These are phyloP conservation scores for Kodamaea suecica DNA, from an alignment of 1,139 yeast genomes.

Conservation along the genomic window DNA sequence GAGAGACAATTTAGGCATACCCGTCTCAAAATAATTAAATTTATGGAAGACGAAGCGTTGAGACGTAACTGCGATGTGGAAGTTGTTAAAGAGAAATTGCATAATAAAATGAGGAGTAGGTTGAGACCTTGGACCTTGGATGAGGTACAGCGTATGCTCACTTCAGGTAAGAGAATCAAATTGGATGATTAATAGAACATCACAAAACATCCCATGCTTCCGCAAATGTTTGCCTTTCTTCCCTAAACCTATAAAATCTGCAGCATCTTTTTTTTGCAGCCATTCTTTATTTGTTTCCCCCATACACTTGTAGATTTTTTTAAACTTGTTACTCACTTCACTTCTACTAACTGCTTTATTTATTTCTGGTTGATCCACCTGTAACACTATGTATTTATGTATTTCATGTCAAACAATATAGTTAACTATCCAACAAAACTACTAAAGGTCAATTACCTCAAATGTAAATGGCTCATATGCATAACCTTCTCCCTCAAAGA, in stretches of 20 bases:
- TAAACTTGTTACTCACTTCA: no score
- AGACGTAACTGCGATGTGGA: conserved; percentile 24
- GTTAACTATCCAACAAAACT: no score
- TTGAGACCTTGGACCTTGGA: conserved; percentile 38
- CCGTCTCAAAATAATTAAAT: conserved; percentile 31
- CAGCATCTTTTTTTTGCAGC: no score
- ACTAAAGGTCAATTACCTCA: background rate
- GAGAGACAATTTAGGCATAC: conserved; percentile 38
- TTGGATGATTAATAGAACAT: conserved; percentile 20
- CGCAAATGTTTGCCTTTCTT: no score
- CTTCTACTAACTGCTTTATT: no score
- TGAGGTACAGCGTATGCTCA: conserved; percentile 39
- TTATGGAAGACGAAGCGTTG: conserved; percentile 33
- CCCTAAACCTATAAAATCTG: no score
- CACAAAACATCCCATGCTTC: no score
- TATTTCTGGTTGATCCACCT: no score
- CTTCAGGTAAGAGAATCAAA: conserved; percentile 31
- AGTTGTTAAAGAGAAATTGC: conserved; percentile 29
- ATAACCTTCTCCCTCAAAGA: conserved; percentile 92
- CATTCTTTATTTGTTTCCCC: no score
- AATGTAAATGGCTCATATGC: conserved; percentile 72
- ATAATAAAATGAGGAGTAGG: conserved; percentile 33
- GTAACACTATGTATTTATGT: no score
- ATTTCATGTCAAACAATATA: no score
- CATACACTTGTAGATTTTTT: no score